Evolutionary conservation across 306 rosid genomes (phyloP), one percentile per base, ranked within the genome.

Genomic region (Bauhinia variegata): DNA sequence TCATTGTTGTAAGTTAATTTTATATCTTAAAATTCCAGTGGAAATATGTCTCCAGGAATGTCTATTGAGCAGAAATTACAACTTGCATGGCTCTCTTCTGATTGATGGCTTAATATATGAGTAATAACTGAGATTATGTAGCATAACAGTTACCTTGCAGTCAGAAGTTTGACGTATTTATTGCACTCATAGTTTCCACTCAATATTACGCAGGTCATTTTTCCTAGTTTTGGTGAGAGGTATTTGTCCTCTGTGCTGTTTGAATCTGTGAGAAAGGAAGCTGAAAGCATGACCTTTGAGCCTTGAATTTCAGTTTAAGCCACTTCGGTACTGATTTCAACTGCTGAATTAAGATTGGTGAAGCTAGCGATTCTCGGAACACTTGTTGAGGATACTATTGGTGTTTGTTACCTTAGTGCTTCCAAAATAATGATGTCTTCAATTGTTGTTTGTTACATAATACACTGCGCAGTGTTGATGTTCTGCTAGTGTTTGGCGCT

Each of bases 181-280:
- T 15, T 55, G 50, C 48, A 17, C 52, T 32, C 44, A 42, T 2
- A 19, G 58, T 37, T n/a, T 51, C 5, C 36, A 53, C 33, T 75
- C 14, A 43, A 52, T 39, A 44, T 34, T 80, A 16, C 71, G 81
- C 80, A 89, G 96, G 88, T 78, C 17, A 33, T 89, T 71, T 89
- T 89, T 43, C 95, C 96, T 53, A 87, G 96, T 85, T 89, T 83
- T 43, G 96, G 96, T 11, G 96, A 89, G 85, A 85, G 95, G 63
- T 89, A 87, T 55, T 84, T 89, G 14, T 89, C 96, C 17, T 83
- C 93, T 18, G 87, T 75, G 63, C 81, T 89, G 76, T 87, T 89
- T 65, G 96, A 89, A 17, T 81, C 93, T 0, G 85, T 81, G 49
- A 81, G 89, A 76, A 32, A 19, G 58, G 77, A 90, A 73, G 89